Evolutionary conservation across 441 rosid genomes (phyloP).

Genomic region (Raphanus hybrid): DNA sequence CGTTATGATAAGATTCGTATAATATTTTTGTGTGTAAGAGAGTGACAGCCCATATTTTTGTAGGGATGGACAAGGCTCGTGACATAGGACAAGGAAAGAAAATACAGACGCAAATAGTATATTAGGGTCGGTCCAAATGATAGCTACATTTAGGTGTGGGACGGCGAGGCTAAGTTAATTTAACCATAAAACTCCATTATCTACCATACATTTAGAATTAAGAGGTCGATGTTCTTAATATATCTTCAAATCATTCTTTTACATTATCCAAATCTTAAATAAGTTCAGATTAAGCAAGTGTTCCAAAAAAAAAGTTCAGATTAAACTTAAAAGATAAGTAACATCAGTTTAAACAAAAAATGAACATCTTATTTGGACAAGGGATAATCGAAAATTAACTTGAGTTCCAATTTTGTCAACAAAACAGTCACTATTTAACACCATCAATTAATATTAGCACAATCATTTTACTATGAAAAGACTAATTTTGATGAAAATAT

Average conservation of each 20-base stretch:
- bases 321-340: background rate
- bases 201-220: constrained; percentile 30
- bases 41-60: constrained; percentile 42
- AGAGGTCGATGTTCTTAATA: constrained; percentile 26
- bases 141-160: constrained; percentile 42
- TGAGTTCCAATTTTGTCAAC: too few species aligned
- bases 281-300: background rate
- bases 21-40: constrained; percentile 16
- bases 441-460: too few species aligned
- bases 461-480: too few species aligned
- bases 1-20: constrained; percentile 23
- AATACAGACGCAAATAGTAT: constrained; percentile 13
- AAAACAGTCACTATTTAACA: too few species aligned
- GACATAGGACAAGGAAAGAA: constrained; percentile 40
- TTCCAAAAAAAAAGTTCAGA: background rate
- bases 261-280: constrained; percentile 10
- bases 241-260: constrained; percentile 23
- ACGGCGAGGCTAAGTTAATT: constrained; percentile 43
- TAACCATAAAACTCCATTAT: constrained; percentile 32
- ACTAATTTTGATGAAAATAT: too few species aligned
- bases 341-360: background rate
- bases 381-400: too few species aligned
- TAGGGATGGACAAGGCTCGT: constrained; percentile 36
- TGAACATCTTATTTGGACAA: too few species aligned
- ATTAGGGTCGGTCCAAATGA: constrained; percentile 41